These are phyloP conservation scores for Crithidia mellificae DNA, from an alignment of 208 protist genomes.

Conservation along the genomic window DNA sequence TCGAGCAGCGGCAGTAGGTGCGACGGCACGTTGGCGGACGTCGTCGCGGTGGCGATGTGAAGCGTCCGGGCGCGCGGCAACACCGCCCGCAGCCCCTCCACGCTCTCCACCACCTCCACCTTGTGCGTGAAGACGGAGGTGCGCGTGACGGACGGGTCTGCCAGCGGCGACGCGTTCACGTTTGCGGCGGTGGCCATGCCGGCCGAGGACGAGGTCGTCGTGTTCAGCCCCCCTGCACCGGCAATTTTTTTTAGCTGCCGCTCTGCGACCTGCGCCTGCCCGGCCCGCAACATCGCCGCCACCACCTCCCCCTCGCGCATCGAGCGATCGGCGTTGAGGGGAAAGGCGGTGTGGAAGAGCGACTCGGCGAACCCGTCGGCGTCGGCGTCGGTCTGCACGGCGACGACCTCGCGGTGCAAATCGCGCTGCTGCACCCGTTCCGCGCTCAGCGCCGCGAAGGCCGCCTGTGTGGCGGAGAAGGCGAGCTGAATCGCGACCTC, in stretches of 20 bases:
- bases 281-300: conserved; percentile 33
- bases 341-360: conserved; percentile 44
- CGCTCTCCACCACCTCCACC: conserved; percentile 54
- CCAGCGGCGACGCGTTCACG: neutral
- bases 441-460: conserved; percentile 62
- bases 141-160: neutral
- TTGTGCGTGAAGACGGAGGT: conserved; percentile 33
- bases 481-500: conserved; percentile 77
- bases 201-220: neutral
- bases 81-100: conserved; percentile 45
- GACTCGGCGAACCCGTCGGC: conserved; percentile 11
- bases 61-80: conserved; percentile 49
- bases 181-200: neutral
- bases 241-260: conserved; percentile 8
- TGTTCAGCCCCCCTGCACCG: neutral
- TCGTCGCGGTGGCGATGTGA: conserved; percentile 41
- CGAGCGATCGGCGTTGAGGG: conserved; percentile 67
- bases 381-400: conserved; percentile 57
- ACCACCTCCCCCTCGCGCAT: conserved; percentile 60
- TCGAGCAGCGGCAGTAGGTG: neutral
- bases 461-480: conserved; percentile 83
- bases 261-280: conserved; percentile 23
- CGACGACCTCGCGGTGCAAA: conserved; percentile 64
- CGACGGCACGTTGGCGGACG: conserved; percentile 9
- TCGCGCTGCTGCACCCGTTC: conserved; percentile 61